Evolutionary conservation across 257 asterid species (phyloP).

Genomic region (Nicotiana obtusifolia): DNA sequence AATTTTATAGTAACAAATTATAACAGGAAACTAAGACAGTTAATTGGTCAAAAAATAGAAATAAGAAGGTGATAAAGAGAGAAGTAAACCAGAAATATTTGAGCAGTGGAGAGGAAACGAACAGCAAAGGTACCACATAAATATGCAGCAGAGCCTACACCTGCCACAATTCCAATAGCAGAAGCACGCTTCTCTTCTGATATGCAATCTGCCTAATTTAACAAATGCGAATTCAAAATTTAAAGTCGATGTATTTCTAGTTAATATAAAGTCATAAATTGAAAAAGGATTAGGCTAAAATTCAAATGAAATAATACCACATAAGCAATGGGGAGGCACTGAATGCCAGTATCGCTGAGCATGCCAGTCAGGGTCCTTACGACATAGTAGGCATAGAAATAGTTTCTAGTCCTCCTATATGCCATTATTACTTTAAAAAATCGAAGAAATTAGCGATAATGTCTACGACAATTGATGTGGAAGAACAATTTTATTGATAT

Average conservation of each 20-base stretch:
- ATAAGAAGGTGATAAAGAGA: not conserved
- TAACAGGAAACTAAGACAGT: not conserved
- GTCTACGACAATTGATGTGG: too few species aligned
- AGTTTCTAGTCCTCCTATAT: conserved; percentile 33
- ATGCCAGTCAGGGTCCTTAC: conserved; percentile 42
- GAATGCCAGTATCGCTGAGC: conserved; percentile 43
- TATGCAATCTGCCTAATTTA: conserved; percentile 48
- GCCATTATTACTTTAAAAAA: conserved; percentile 36
- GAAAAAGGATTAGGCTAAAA: not conserved
- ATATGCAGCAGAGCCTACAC: conserved; percentile 43
- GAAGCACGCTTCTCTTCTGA: conserved; percentile 46
- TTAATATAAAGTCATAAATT: not conserved
- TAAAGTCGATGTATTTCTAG: not conserved
- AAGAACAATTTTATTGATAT: too few species aligned
- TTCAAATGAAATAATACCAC: conserved; percentile 25
- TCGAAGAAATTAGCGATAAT: not conserved
- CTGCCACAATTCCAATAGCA: conserved; percentile 45
- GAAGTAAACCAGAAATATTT: conserved; percentile 38
- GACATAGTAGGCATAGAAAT: conserved; percentile 46
- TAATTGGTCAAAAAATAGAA: not conserved
- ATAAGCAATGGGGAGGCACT: conserved; percentile 45
- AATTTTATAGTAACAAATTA: not conserved
- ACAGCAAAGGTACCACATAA: conserved; percentile 46
- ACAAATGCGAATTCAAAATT: not conserved
- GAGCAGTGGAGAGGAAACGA: conserved; percentile 43